These are phyloP conservation scores for Gentiana straminea DNA, from an alignment of 257 asterid genomes.

Conservation along the genomic window DNA sequence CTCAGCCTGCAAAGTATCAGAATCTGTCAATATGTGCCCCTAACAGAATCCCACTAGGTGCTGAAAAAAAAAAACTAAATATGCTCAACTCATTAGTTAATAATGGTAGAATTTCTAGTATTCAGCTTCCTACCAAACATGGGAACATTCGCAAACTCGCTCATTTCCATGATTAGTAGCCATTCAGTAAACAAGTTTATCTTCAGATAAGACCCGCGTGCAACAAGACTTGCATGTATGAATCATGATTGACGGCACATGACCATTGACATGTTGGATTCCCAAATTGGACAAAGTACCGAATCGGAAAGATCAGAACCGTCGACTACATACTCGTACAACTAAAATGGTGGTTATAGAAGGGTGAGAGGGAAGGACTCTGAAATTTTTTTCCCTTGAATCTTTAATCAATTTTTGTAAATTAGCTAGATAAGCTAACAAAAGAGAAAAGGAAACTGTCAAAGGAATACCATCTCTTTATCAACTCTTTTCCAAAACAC, in stretches of 20 bases:
- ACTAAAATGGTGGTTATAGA: no score
- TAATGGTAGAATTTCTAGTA: background rate
- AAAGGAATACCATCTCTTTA: conserved; percentile 81
- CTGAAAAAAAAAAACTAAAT: background rate
- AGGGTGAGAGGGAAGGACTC: no score
- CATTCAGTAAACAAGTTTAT: background rate
- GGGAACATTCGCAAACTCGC: background rate
- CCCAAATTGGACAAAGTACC: no score
- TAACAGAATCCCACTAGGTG: background rate
- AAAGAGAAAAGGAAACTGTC: conserved; percentile 6
- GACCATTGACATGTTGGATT: no score
- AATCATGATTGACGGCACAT: no score
- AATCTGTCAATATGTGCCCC: background rate
- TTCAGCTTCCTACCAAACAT: conserved; percentile 1
- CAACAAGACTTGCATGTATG: no score
- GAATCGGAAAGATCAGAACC: no score
- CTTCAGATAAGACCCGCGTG: no score
- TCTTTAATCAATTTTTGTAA: background rate
- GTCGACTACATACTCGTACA: no score
- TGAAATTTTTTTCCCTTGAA: background rate
- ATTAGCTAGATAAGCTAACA: background rate
- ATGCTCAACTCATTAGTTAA: no score
- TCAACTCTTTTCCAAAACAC: conserved; percentile 98
- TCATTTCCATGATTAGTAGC: background rate
- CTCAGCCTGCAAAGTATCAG: conserved; percentile 55